These are phyloP conservation scores for Ascochyta pisi DNA, from an alignment of 2,329 filamentous ascomycete genomes.

Conservation along the genomic window DNA sequence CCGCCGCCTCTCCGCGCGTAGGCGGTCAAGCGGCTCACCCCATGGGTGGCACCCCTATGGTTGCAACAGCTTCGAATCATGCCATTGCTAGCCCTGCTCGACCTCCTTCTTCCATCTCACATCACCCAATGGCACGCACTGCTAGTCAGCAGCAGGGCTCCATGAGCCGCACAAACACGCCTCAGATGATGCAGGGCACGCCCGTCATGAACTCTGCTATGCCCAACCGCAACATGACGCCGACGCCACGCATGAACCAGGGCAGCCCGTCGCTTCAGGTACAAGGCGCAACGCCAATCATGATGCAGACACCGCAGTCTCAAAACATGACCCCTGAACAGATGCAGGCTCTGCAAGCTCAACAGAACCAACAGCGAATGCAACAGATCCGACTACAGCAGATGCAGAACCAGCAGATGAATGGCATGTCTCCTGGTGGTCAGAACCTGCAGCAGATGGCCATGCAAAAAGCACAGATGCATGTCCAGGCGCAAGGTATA, in stretches of 20 bases:
- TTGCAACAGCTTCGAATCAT: constrained; percentile 46
- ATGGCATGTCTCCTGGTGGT: constrained; percentile 28
- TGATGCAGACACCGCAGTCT: constrained; percentile 46
- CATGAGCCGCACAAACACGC: constrained; percentile 48
- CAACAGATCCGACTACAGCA: constrained; percentile 21
- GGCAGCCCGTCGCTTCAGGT: constrained; percentile 45
- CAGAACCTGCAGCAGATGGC: constrained; percentile 37
- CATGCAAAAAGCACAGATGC: constrained; percentile 41
- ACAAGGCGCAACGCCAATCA: constrained; percentile 46
- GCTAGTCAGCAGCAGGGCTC: constrained; percentile 47
- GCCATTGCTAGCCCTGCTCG: constrained; percentile 48
- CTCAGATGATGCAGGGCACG: constrained; percentile 48
- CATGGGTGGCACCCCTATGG: constrained; percentile 56
- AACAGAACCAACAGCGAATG: constrained; percentile 37
- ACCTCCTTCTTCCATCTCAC: constrained; percentile 48
- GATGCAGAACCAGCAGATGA: constrained; percentile 16
- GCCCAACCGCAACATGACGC: constrained; percentile 50
- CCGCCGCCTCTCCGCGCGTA: constrained; percentile 52
- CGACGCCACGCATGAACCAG: constrained; percentile 49
- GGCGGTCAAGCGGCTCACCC: constrained; percentile 42
- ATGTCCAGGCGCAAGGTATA: constrained; percentile 43
- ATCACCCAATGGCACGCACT: constrained; percentile 48
- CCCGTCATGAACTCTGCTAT: constrained; percentile 48
- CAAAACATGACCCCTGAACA: constrained; percentile 47
- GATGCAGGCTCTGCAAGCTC: constrained; percentile 36